Evolutionary conservation across 345 rosid species (phyloP), one percentile per base, ranked within the genome.

Genomic region (Moricandia moricandioides): DNA sequence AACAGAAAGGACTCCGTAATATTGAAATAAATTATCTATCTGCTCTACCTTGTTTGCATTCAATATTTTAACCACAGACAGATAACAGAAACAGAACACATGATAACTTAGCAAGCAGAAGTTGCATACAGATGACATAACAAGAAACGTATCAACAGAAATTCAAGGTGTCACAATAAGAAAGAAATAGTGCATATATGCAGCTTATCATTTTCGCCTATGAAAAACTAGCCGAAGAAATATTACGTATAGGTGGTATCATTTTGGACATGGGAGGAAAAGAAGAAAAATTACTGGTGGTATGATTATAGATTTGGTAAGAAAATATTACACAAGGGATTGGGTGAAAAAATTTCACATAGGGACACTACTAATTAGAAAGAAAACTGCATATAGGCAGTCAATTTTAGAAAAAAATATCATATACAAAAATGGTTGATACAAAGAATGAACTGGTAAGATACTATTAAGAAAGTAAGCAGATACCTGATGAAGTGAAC

Each of bases 401-500:
- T 58, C 7, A 47, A 47, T 27, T 37, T 54, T 3, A 13, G 13
- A 52, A 10, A 29, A 71, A 24, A 2, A 5, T 35, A 58, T 69
- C 7, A 64, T 17, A 16, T 56, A 30, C 27, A 56, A 57, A 17
- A 12, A 43, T 45, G 14, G 33, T 37, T 43, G 54, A 30, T 73
- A 24, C 40, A 60, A 18, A 74, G 63, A 39, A 40, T 35, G 21
- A 60, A 11, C 21, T 35, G 39, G 45, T 12, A 52, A 51, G 63
- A 37, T 26, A 35, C 24, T 43, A 27, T 47, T 37, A 66, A 24
- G 14, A 14, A 74, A 58, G 10, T 55, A 62, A 57, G 39, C 39
- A 54, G 66, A 56, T 56, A 93, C 98, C 98, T 94, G 97, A 85
- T 94, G 98, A 72, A 94, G 93, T 54, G 98, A 94, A 84, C 96